Percentiles rank a stretch among this genome's conserved stretches.
Conservation (phyloP, 2,329 filamentous ascomycete species). For the Harringtonia lauricola region DNA sequence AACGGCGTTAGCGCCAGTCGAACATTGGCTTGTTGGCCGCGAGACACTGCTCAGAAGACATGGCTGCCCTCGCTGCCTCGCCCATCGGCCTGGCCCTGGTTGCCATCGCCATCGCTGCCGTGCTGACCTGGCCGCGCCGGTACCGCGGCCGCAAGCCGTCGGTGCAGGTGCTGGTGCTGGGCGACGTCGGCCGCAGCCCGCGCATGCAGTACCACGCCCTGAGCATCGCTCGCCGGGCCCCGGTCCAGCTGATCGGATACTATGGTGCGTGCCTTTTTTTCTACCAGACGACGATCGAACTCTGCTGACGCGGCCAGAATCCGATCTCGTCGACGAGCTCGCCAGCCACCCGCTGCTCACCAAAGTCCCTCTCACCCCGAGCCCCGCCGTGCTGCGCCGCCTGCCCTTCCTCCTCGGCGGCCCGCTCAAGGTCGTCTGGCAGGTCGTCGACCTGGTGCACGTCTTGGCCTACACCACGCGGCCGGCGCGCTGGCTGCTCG, state of each 20-base stretch:
- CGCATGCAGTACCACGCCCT: constrained; percentile 98
- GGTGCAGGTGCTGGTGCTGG: constrained; percentile 81
- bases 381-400: constrained; percentile 56
- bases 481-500: constrained; percentile 71
- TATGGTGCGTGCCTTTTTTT: constrained; percentile 42
- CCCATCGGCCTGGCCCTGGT: constrained; percentile 8
- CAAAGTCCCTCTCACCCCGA: constrained; percentile 57
- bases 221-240: constrained; percentile 74
- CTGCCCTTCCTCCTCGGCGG: constrained; percentile 68
- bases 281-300: neutral
- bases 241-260: constrained; percentile 82
- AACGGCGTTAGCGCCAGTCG: too few relatives aligned
- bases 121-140: constrained; percentile 8
- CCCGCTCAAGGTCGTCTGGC: constrained; percentile 78
- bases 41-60: neutral
- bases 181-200: constrained; percentile 89
- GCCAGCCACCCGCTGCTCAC: constrained; percentile 55
- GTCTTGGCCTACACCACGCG: constrained; percentile 63
- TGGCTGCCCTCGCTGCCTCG: constrained; percentile 8
- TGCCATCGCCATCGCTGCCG: neutral
- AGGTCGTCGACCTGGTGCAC: constrained; percentile 59
- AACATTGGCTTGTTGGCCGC: too few relatives aligned
- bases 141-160: constrained; percentile 12
- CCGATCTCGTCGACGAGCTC: constrained; percentile 69
- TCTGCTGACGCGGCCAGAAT: constrained; percentile 41